Evolutionary conservation across 139 green algal genomes (phyloP), one percentile per base, ranked within the genome.

Genomic region (Chlamydomonas schloesseri): DNA sequence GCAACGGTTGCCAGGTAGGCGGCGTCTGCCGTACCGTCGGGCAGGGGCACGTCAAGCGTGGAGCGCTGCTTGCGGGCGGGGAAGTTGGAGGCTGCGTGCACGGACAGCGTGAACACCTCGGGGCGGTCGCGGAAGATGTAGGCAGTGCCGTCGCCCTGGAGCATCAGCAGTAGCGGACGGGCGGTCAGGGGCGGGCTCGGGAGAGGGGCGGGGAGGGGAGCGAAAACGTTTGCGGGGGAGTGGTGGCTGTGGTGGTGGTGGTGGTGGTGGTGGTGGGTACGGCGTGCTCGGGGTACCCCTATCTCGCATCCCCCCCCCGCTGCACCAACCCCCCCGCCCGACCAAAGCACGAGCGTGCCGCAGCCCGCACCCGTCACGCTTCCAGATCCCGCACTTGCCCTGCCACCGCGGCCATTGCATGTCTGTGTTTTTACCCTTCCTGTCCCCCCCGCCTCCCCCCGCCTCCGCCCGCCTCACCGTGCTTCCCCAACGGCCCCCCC

Each of bases 11-110:
- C n/a, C 23, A 93, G 76, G 73, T 94, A 98, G 13, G 88, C 82
- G 0, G 89, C 89, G 73, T 99, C 95, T 0, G 53, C 73, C 3
- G 88, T 91, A 69, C 94, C 93, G 78, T 97, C 95, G 0, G 93
- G 89, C 60, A 99, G 86, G 0, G 62, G 84, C 2, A 99, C 72
- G 77, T 99, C 96, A 53, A 97, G 71, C 33, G 87, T 86, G 87
- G 89, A 95, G 34, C 64, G 58, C 89, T 96, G 91, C 91, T 99
- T 99, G 37, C 93, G 88, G 0, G 90, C 87, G 0, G 97, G 97
- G 87, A 98, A 99, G 92, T 99, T 99, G 84, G 53, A 77, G 18
- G 80, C 88, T n/a, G 90, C 93, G 83, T 98, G 96, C 50, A 98
- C 89, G n/a, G 71, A 92, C 20, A 97, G 81, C 0, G 95, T 98